Base-by-base conservation (phyloP, 805 yeast genomes). In the Lipomyces lipofer region DNA sequence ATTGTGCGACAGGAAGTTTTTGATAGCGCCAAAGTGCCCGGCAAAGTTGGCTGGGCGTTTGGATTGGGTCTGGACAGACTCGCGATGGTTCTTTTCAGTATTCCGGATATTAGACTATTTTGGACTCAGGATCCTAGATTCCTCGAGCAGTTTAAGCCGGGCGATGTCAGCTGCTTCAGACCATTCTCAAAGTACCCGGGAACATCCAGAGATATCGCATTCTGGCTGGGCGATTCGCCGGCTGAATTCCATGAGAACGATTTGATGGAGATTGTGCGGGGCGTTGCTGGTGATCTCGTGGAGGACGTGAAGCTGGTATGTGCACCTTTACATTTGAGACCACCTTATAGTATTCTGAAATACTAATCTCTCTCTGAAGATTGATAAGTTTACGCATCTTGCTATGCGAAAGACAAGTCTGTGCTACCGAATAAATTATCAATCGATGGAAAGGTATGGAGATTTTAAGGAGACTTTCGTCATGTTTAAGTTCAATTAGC, bases 181-280 rank as follows among this genome's bases (percentile, higher is more conserved):
- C 94, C 97, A 5, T 94, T 88, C 73, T 89, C 97, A 4, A 90
- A 86, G 71, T 90, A 83, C 67, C 99, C 98, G 0, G 87, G 92
- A 0, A 81, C 95, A 7, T 72, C 75, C 24, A 78, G 98, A 71
- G 99, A 94, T 67, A 82, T 91, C 27, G 88, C 97, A 8, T 94
- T 92, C 70, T 94, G 98, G 98, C 73, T 88, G 25, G 63, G 64
- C 3, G 60, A 57, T 19, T 59, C 50, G 15, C 47, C 59, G 2
- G 55, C 24, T 58, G 67, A 0, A 52, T 69, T 88, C 35, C 97
- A 92, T 66, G 86, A 83, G 59, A 94, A 94, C 68, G 99, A 94
- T 68, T 77, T 94, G 27, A 92, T 89, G 96, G 99, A 94, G 69
- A 77, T 87, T 48, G 94, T 94, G 19, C 82, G 99, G 67, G 68